Percentiles rank a stretch among this genome's conserved stretches.
Evolutionary conservation across 2,329 filamentous ascomycete species (phyloP).

Genomic region (Ampelomyces quisqualis): DNA sequence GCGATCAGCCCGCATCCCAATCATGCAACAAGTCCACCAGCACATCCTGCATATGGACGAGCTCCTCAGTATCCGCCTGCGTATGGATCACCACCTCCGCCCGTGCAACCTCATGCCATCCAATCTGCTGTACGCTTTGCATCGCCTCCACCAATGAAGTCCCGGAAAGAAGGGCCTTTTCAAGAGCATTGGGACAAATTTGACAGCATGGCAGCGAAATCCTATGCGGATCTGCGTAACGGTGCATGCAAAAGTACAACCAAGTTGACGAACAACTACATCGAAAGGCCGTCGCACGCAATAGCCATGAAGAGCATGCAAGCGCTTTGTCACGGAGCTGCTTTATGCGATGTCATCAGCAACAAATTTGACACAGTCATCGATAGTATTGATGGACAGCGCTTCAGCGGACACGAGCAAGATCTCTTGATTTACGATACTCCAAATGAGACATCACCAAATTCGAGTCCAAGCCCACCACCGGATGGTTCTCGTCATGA

Average conservation of each 20-base stretch:
- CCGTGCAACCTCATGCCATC: slow-evolving; percentile 17
- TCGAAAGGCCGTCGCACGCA: slow-evolving; percentile 33
- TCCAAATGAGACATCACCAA: slow-evolving; percentile 12
- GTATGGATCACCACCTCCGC: slow-evolving; percentile 20
- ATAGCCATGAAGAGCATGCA: slow-evolving; percentile 39
- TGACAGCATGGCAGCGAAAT: slow-evolving; percentile 34
- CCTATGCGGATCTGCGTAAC: slow-evolving; percentile 31
- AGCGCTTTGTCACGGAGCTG: slow-evolving; percentile 44
- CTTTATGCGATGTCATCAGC: slow-evolving; percentile 61
- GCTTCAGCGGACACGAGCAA: slow-evolving; percentile 54
- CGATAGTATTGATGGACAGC: slow-evolving; percentile 69
- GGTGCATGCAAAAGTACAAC: slow-evolving; percentile 29
- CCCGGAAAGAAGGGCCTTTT: slow-evolving; percentile 23
- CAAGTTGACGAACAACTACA: slow-evolving; percentile 30
- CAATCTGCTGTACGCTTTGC: slow-evolving; percentile 27
- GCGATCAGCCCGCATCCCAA: slow-evolving; percentile 7
- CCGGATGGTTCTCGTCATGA: slow-evolving; percentile 14
- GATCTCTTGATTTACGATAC: slow-evolving; percentile 48
- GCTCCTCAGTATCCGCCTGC: slow-evolving; percentile 18
- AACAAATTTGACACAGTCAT: slow-evolving; percentile 67
- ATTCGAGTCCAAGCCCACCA: slow-evolving; percentile 22
- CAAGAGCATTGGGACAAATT: slow-evolving; percentile 34
- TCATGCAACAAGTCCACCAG: slow-evolving; percentile 18
- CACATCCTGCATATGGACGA: slow-evolving; percentile 23
- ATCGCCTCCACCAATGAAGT: slow-evolving; percentile 18